These are phyloP conservation scores for Lomentospora prolificans DNA, from an alignment of 2,329 filamentous ascomycete species.

Conservation along the genomic window DNA sequence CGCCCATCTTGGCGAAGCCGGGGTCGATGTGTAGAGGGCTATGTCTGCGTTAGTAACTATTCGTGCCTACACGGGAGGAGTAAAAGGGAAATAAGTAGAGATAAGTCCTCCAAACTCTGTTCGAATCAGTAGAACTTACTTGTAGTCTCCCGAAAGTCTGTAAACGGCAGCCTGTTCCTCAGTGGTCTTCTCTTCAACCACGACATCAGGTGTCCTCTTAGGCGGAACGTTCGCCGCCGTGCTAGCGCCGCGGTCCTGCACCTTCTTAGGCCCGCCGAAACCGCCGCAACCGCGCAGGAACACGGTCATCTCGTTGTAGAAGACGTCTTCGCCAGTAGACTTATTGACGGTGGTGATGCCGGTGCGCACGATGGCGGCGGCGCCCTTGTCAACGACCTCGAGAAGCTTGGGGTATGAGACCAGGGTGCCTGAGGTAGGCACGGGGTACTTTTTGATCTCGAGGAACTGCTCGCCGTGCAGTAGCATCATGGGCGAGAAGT, in stretches of 20 bases:
- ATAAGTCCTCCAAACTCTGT: too few species aligned
- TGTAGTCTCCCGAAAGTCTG: constrained; percentile 86
- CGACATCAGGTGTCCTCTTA: constrained; percentile 63
- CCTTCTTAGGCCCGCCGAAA: constrained; percentile 76
- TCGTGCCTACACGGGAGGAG: too few species aligned
- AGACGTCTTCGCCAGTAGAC: constrained; percentile 76
- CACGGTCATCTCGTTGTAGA: constrained; percentile 93
- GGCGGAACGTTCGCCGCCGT: constrained; percentile 75
- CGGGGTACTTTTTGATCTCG: constrained; percentile 83
- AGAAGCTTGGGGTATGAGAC: constrained; percentile 70
- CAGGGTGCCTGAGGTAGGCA: constrained; percentile 74
- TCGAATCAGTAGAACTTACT: too few species aligned
- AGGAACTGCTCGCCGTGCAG: constrained; percentile 98
- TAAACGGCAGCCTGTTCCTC: constrained; percentile 92
- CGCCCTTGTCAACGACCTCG: constrained; percentile 94
- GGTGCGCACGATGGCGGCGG: constrained; percentile 71
- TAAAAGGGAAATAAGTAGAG: too few species aligned
- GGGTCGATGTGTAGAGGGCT: constrained; percentile 91
- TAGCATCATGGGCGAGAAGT: constrained; percentile 98
- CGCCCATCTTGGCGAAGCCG: constrained; percentile 84
- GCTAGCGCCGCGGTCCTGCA: constrained; percentile 65
- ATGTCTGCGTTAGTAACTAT: neutral
- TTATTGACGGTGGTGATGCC: constrained; percentile 78
- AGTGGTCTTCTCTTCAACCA: constrained; percentile 76
- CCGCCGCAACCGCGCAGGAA: constrained; percentile 88